Conservation (phyloP, 1,139 yeast species). For the Scheffersomyces stambukii region DNA sequence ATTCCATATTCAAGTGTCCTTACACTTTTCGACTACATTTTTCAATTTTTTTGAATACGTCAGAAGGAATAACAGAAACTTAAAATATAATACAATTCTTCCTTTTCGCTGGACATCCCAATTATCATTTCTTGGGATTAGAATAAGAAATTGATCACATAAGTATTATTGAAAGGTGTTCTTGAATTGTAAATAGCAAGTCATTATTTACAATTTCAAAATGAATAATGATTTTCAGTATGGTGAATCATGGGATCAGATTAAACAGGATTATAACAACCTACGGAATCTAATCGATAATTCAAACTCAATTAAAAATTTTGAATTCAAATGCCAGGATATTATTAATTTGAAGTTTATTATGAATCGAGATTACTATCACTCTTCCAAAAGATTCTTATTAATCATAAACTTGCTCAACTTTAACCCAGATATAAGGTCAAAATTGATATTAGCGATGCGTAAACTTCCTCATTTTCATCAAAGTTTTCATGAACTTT, state of each 20-base stretch:
- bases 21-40: too few relatives aligned
- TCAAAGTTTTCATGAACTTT: conserved; percentile 31
- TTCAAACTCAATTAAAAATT: conserved; percentile 3
- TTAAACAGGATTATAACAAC: conserved; percentile 2
- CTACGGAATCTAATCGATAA: conserved; percentile 2
- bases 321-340: conserved; percentile 6
- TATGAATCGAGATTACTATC: conserved; percentile 5
- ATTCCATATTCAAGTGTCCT: too few relatives aligned
- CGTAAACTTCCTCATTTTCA: conserved; percentile 2
- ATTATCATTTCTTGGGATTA: too few relatives aligned
- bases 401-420: conserved; percentile 6
- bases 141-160: too few relatives aligned
- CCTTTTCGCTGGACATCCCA: too few relatives aligned
- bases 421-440: conserved; percentile 2
- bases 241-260: conserved; percentile 3
- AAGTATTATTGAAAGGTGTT: too few relatives aligned
- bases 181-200: too few relatives aligned
- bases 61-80: too few relatives aligned
- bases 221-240: too few relatives aligned
- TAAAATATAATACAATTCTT: too few relatives aligned
- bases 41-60: too few relatives aligned
- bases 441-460: conserved; percentile 2
- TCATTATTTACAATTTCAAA: too few relatives aligned
- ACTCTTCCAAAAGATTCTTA: conserved; percentile 5
- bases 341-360: conserved; percentile 5